Evolutionary conservation across 345 rosid species (phyloP), one percentile per base, ranked within the genome.

Genomic region (Nephelium lappaceum): DNA sequence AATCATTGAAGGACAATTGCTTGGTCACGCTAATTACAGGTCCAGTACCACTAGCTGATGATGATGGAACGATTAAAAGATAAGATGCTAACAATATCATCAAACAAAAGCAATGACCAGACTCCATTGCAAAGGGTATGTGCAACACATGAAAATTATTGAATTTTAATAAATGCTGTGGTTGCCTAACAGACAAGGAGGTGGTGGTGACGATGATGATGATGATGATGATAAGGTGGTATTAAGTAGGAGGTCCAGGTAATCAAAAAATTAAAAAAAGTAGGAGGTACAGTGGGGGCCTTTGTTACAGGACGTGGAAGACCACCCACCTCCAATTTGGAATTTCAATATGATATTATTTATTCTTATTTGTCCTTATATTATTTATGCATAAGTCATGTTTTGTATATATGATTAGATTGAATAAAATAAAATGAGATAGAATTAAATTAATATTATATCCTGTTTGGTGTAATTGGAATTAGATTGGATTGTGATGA

Each of bases 1-100:
- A 86, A 77, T 82, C 70, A 16, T 86, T 73, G 86, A 86, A 88
- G 66, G 73, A 80, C 24, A 88, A 41, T 18, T 74, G 83, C 81
- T 86, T 86, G 57, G 74, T 83, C 47, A 86, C 82, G 38, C 81
- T 83, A 51, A 83, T 80, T 31, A 69, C 55, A 31, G 87, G 82
- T 18, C 85, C 84, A 55, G 12, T 24, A 8, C 1, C 62, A 23
- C 73, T 38, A 43, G 57, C 47, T 43, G 79, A 31, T 31, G 36
- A 31, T 31, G 36, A 71, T n/a, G 80, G 47, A 63, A 43, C 72
- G 19, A 60, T 81, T 45, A 7, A 77, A 49, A 62, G 10, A 64
- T 70, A 71, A 49, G n/a, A 41, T 31, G 21, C 21, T 8, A 55
- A 41, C 69, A 27, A 78, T 53, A 25, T 19, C 11, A 51, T 47